Percentiles rank a stretch among this genome's conserved stretches.
These are phyloP conservation scores for Fusarium goolgardi DNA, from an alignment of 2,329 filamentous ascomycete species.

Conservation along the genomic window DNA sequence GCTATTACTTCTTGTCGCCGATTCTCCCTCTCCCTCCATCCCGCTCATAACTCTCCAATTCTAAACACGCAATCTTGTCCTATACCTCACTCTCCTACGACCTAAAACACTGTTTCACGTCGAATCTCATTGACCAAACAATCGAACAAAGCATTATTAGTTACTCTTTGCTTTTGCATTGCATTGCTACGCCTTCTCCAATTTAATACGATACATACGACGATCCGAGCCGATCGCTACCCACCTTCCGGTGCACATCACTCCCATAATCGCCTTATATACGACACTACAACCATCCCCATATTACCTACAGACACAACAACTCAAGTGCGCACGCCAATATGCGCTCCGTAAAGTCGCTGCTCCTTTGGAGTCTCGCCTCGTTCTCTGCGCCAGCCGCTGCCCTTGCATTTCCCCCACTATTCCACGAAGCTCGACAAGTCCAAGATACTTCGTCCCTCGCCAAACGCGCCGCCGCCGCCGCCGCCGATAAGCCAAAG, in stretches of 20 bases:
- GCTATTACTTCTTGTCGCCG: conserved; percentile 2
- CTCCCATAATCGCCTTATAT: neutral
- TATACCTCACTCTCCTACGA: neutral
- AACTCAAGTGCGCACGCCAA: conserved; percentile 1
- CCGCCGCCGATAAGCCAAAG: conserved; percentile 19
- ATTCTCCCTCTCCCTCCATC: neutral
- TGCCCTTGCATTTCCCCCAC: conserved; percentile 34
- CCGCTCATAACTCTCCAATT: conserved; percentile 3
- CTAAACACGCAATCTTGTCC: conserved; percentile 8
- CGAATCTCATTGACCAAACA: conserved; percentile 3
- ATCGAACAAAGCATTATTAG: conserved; percentile 15
- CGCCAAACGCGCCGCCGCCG: conserved; percentile 20
- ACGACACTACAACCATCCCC: neutral
- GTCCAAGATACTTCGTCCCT: neutral
- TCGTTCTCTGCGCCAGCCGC: conserved; percentile 33
- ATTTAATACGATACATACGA: neutral
- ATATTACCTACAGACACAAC: neutral
- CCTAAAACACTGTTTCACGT: neutral
- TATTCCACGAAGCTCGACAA: conserved; percentile 15
- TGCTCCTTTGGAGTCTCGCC: conserved; percentile 45
- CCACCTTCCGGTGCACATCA: conserved; percentile 8
- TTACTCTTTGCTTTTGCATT: neutral
- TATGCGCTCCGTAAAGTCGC: conserved; percentile 42
- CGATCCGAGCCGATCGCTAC: conserved; percentile 10
- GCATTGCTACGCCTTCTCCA: conserved; percentile 1